phyloP scores from a whole-genome alignment of 2,329 filamentous ascomycete species.

The Fusarium chlamydosporum region DNA sequence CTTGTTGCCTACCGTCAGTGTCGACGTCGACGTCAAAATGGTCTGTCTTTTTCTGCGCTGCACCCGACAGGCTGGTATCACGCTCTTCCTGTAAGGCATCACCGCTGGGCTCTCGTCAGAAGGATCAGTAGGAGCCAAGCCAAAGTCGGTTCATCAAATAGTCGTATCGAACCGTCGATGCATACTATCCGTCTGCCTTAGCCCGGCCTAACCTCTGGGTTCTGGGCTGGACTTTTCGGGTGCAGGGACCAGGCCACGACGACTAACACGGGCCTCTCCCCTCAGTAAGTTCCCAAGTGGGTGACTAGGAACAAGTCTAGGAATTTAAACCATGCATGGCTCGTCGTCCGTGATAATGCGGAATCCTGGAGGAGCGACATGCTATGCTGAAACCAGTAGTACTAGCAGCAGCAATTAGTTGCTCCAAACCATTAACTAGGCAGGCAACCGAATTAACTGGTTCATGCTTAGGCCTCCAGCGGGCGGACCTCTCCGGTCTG shows the following conservation, averaged over 20 bases:
- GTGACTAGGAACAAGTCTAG: constrained; percentile 10
- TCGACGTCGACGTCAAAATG: not conserved
- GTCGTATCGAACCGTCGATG: constrained; percentile 28
- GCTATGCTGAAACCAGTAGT: constrained; percentile 22
- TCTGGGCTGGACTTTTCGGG: constrained; percentile 10
- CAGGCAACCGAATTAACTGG: constrained; percentile 24
- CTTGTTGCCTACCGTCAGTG: not conserved
- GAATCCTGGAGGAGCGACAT: constrained; percentile 17
- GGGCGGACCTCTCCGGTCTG: constrained; percentile 4
- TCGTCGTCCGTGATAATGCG: constrained; percentile 8
- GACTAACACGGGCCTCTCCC: constrained; percentile 17
- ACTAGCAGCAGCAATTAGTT: constrained; percentile 1
- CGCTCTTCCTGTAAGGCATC: constrained; percentile 17
- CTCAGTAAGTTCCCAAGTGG: constrained; percentile 13
- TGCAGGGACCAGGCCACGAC: constrained; percentile 38
- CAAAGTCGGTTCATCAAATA: constrained; percentile 34
- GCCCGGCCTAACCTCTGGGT: too few species aligned
- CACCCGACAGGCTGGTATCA: constrained; percentile 39
- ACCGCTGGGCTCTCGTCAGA: not conserved
- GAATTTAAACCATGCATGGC: not conserved
- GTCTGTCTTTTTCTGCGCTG: constrained; percentile 34
- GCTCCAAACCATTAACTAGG: constrained; percentile 7
- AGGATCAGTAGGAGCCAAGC: constrained; percentile 35
- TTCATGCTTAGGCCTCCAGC: constrained; percentile 3
- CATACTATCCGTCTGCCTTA: constrained; percentile 32